Conservation (phyloP, 2,329 filamentous ascomycete genomes). For the Pseudonectria buxi region DNA sequence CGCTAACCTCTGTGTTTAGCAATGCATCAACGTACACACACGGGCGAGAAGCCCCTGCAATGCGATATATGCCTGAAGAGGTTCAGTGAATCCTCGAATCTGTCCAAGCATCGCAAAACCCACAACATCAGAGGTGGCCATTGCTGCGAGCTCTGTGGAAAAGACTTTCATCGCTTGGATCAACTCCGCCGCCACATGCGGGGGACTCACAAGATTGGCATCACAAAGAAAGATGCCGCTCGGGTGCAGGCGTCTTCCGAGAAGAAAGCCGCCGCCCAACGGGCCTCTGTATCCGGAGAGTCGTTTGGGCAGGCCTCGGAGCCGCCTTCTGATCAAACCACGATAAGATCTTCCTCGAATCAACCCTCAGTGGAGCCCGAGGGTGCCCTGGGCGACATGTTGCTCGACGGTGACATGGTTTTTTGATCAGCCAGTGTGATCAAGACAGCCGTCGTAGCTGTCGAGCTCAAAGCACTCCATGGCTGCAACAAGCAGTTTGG, state of each 20-base stretch:
- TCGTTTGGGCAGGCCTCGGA: too few relatives aligned
- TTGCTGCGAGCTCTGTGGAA: conserved; percentile 47
- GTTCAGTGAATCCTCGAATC: conserved; percentile 60
- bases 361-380: too few relatives aligned
- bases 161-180: conserved; percentile 53
- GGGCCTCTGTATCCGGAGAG: too few relatives aligned
- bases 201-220: conserved; percentile 24
- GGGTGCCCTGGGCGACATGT: too few relatives aligned
- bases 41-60: conserved; percentile 54
- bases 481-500: too few relatives aligned
- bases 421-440: too few relatives aligned
- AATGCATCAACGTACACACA: conserved; percentile 62
- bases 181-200: conserved; percentile 50
- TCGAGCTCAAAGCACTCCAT: too few relatives aligned
- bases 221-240: background rate
- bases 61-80: conserved; percentile 52
- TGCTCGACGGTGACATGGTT: too few relatives aligned
- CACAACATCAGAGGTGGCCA: conserved; percentile 48
- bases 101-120: conserved; percentile 59
- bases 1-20: conserved; percentile 33
- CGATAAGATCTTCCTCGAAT: too few relatives aligned
- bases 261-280: too few relatives aligned
- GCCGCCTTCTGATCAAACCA: too few relatives aligned
- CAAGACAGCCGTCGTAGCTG: too few relatives aligned
- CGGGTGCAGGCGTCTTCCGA: conserved; percentile 1